Conservation (phyloP, 2,329 filamentous ascomycete genomes). For the Colletotrichum viniferum region DNA sequence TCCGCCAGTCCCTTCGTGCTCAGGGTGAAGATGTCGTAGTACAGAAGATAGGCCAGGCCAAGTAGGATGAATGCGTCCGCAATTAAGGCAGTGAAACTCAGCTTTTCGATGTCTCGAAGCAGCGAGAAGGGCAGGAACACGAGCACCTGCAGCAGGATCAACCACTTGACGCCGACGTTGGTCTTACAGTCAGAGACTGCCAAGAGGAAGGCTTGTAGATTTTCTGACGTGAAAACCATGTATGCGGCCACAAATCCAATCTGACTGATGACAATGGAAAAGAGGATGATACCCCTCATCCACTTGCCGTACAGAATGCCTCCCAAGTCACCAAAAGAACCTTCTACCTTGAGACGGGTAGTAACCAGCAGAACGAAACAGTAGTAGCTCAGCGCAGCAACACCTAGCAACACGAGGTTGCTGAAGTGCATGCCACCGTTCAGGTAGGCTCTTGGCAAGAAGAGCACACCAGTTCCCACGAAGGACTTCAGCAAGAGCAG, state of each 20-base stretch:
- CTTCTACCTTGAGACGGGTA: slow-evolving; percentile 82
- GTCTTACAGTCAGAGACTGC: slow-evolving; percentile 89
- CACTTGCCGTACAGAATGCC: slow-evolving; percentile 88
- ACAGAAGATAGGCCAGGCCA: slow-evolving; percentile 91
- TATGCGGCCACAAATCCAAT: slow-evolving; percentile 95
- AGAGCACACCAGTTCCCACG: slow-evolving; percentile 93
- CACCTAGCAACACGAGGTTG: slow-evolving; percentile 83
- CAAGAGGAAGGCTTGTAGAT: slow-evolving; percentile 91
- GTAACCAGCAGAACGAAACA: slow-evolving; percentile 94
- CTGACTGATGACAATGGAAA: slow-evolving; percentile 93
- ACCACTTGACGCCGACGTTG: slow-evolving; percentile 82
- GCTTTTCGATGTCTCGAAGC: slow-evolving; percentile 95
- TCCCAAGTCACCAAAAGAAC: slow-evolving; percentile 98
- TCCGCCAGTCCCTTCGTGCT: slow-evolving; percentile 78
- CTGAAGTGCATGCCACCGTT: slow-evolving; percentile 99
- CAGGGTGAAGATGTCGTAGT: slow-evolving; percentile 90
- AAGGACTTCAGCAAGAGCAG: slow-evolving; percentile 95
- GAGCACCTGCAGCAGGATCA: slow-evolving; percentile 94
- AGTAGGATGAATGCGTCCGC: slow-evolving; percentile 94
- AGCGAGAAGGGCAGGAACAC: slow-evolving; percentile 95
- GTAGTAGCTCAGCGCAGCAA: slow-evolving; percentile 91
- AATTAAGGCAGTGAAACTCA: slow-evolving; percentile 91
- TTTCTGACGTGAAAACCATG: slow-evolving; percentile 96
- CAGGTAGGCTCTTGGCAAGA: slow-evolving; percentile 89
- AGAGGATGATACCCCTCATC: slow-evolving; percentile 86